Percentiles rank a stretch among this genome's conserved stretches.
These are phyloP conservation scores for Agaricus sinodeliciosus DNA, from an alignment of 768 basidiomycete genomes.

Conservation along the genomic window DNA sequence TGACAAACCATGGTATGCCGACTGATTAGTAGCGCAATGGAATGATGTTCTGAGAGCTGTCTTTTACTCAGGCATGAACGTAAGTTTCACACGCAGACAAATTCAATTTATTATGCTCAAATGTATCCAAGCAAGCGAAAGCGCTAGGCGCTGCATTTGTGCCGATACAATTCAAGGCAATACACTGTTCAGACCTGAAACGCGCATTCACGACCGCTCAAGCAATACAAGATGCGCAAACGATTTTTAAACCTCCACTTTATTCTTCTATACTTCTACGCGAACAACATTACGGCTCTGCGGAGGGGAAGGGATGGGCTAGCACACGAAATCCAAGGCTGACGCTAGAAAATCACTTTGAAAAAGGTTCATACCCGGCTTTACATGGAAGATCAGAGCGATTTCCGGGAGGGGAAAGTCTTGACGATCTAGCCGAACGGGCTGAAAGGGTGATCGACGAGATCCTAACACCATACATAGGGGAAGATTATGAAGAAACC, in stretches of 20 bases:
- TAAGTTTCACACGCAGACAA: background rate
- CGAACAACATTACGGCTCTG: constrained; percentile 66
- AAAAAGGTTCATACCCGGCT: constrained; percentile 46
- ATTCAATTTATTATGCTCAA: background rate
- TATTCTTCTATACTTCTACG: constrained; percentile 45
- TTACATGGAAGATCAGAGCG: constrained; percentile 36
- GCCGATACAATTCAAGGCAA: constrained; percentile 38
- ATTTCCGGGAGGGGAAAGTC: constrained; percentile 70
- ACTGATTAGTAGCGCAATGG: background rate
- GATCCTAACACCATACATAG: constrained; percentile 51
- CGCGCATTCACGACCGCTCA: constrained; percentile 59
- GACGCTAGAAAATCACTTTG: constrained; percentile 42
- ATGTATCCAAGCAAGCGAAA: constrained; percentile 45
- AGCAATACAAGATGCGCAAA: constrained; percentile 44
- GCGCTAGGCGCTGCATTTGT: constrained; percentile 53
- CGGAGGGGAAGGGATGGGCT: constrained; percentile 55
- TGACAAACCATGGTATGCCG: constrained; percentile 65
- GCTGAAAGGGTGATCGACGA: constrained; percentile 46
- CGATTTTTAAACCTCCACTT: constrained; percentile 38
- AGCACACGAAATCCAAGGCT: constrained; percentile 23
- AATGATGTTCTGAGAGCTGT: constrained; percentile 48
- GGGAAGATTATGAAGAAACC: constrained; percentile 28
- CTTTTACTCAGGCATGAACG: background rate
- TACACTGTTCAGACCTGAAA: constrained; percentile 62
- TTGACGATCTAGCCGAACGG: constrained; percentile 52